Evolutionary conservation across 83 land plant genomes (phyloP).

Genomic region (Diphasiastrum complanatum): DNA sequence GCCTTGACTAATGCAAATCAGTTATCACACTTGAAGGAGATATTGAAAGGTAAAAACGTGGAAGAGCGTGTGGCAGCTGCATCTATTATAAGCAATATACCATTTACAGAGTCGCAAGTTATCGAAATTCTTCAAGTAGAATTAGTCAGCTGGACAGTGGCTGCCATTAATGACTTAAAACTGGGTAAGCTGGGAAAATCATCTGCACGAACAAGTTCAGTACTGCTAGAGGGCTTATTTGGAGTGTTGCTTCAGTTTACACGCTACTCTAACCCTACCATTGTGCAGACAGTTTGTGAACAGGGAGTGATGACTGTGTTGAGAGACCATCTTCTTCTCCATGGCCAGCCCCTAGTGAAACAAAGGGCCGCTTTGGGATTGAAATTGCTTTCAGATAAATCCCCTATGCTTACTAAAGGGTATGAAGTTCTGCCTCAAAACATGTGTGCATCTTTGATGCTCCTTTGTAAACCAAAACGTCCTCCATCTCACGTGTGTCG

Average conservation of each 20-base stretch:
- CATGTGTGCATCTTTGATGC: background rate
- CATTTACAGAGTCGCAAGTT: constrained; percentile 22
- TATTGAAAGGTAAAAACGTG: constrained; percentile 7
- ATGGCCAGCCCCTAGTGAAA: constrained; percentile 13
- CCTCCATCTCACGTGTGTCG: constrained; percentile 7
- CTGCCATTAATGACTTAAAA: constrained; percentile 6
- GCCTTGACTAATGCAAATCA: constrained; percentile 5
- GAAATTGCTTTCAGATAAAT: constrained; percentile 11
- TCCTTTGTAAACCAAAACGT: background rate
- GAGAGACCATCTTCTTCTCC: constrained; percentile 9
- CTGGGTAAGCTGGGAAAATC: background rate
- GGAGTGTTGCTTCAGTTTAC: constrained; percentile 22
- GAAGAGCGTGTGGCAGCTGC: constrained; percentile 24
- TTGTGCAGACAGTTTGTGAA: constrained; percentile 11
- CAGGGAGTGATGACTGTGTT: constrained; percentile 10
- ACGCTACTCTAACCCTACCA: constrained; percentile 2
- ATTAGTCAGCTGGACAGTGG: constrained; percentile 12
- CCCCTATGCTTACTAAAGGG: constrained; percentile 2
- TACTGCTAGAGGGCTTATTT: constrained; percentile 16
- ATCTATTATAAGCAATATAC: constrained; percentile 13
- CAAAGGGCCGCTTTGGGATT: constrained; percentile 24
- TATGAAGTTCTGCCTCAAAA: background rate
- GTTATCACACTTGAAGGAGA: constrained; percentile 12
- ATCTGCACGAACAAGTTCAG: constrained; percentile 4
- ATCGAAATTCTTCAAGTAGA: constrained; percentile 14